Evolutionary conservation across 129 eudicot species (phyloP), one percentile per base, ranked within the genome.

Genomic region (Escallonia herrerae): DNA sequence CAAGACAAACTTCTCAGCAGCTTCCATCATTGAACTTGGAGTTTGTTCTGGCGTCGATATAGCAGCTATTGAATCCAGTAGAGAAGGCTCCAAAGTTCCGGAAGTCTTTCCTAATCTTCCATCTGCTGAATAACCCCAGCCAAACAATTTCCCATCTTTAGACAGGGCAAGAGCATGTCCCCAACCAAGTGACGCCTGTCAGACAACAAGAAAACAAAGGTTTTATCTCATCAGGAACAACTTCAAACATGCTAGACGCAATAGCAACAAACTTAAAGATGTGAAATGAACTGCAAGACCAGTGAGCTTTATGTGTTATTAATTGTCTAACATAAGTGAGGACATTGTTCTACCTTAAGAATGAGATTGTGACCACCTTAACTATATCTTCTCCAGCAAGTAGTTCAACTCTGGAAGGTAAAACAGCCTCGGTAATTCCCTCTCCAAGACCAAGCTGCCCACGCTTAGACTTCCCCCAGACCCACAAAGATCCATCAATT

Each of bases 111-210:
- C 99, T 66, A 89, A 74, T 73, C 97, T 86, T 44, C 99, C 95
- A 84, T 94, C 99, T 2, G 97, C 90, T 52, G 90, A 83, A 75
- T 94, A 94, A 13, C 99, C 99, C 99, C 99, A 94, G 37, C 99
- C 90, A 51, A 86, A 94, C 77, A 94, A 60, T 67, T 86, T 94
- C 52, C 97, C 97, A 70, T 84, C 84, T 70, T 68, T 76, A 5
- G 93, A 80, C 67, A 83, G 78, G n/a, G 97, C 99, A 59, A 94
- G 87, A 61, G 86, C 97, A 80, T 94, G 99, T 8, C 99, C 99
- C 99, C 99, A 94, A 68, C 99, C 99, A 49, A 89, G 77, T 50
- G 97, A 78, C 4, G 89, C 91, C 99, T 94, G 84, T 74, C 65
- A 15, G 38, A 65, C 53, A 56, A 47, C 13, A 52, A 10, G 5